Evolutionary conservation across 768 basidiomycete species (phyloP), one percentile per base, ranked within the genome.

Genomic region (Termitomyces sp.): DNA sequence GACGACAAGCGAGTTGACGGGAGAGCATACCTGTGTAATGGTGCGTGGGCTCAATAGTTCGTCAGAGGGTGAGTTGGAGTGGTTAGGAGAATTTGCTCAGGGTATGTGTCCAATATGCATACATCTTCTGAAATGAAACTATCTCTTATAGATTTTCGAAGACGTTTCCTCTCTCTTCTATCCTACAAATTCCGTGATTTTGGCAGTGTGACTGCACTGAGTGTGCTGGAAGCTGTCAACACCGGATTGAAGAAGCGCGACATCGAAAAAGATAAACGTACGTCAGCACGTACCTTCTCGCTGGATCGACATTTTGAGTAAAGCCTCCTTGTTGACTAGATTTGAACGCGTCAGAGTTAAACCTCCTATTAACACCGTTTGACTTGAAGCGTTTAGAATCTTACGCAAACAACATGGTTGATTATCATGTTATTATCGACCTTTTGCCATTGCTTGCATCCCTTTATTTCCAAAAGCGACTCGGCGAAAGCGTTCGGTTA

Each of bases 1-100:
- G 72, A 96, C 94, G 6, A 79, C 87, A 58, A 97, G 93, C 69
- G 94, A 97, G 65, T 79, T 98, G 52, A 99, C 97, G 0, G 97
- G 97, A 40, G 97, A 99, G 72, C 90, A 97, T 68, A 91, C 92
- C 0, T 95, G 94, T 67, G 88, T 98, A 36, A 98, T 99, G 97
- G 83, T 96, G 0, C 82, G 92, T 33, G 88, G 90, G 0, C 73
- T 98, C 70, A 88, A 84, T 68, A 89, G 80, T 68, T 86, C 80
- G 38, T 71, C 71, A 16, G 83, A 80, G 43, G 69, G 73, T 32
- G 87, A 88, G 58, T 70, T 91, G 40, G 85, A 85, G 50, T 98
- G 96, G 94, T 66, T 99, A 38, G 77, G 81, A 20, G 94, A 94
- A 67, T 98, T 99, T 71, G 82, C 93, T 18, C 86, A 86, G 74